Evolutionary conservation across 2,329 filamentous ascomycete species (phyloP), one percentile per base, ranked within the genome.

Genomic region (Niveomyces coronatus): DNA sequence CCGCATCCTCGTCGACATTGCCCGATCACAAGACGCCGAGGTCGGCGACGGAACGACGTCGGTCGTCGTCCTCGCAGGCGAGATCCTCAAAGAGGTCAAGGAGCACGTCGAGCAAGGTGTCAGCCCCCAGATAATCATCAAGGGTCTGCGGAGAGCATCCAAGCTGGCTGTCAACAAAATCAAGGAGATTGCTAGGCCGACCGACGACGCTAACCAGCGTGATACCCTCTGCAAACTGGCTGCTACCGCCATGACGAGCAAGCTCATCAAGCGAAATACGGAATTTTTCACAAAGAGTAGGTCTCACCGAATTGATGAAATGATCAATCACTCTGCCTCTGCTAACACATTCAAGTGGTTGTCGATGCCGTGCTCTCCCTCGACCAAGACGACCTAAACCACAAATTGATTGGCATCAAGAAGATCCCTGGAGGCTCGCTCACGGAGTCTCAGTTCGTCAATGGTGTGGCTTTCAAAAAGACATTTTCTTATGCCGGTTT

Each of bases 401-500:
- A 96, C 64, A 95, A 89, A 62, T 77, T 96, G 53, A 98, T 98
- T 54, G 91, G 91, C 44, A 78, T 96, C 60, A 98, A 98, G 75
- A 96, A 95, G 70, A 88, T 98, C 46, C 89, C 87, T 27, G 91
- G 91, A 55, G 91, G 91, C 60, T 94, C 86, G 26, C 76, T 98
- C 22, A 91, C 94, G 54, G 91, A 96, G 46, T 95, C 89, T 3
- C 76, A 94, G 28, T 96, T 96, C 63, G 83, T 98, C 57, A 91
- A 96, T 61, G 91, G 91, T 56, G 91, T 98, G 45, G 89, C 91
- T 24, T 98, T 98, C 74, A 96, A 96, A 72, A 98, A 98, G 77
- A 98, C 91, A 5, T 98, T 98, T 63, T 88, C 89, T 36, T 98
- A 98, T 58, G 91, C 91, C 51, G 91, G 91, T 57, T 98, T 98